Percentiles rank a stretch among this genome's conserved stretches.
These are phyloP conservation scores for Colletotrichum ledebouriae DNA, from an alignment of 2,329 filamentous ascomycete species.

Conservation along the genomic window DNA sequence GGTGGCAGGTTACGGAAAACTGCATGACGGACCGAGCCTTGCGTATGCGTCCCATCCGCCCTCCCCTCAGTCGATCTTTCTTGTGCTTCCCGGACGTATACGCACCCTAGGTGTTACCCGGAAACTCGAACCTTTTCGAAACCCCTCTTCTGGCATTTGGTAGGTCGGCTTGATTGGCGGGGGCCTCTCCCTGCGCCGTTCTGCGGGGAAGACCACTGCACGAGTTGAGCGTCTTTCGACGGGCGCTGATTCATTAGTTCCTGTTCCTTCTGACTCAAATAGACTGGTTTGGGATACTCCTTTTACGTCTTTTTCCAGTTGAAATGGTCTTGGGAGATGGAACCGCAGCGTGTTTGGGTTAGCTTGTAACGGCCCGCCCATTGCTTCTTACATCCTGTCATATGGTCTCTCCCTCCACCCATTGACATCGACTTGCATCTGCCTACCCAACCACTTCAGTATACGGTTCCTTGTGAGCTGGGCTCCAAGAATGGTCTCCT, in stretches of 20 bases:
- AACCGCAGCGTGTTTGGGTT: neutral
- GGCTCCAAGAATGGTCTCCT: neutral
- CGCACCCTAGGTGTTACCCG: conserved; percentile 22
- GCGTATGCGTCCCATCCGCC: neutral
- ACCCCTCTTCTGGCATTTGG: conserved; percentile 21
- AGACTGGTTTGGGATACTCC: neutral
- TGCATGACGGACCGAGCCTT: conserved; percentile 17
- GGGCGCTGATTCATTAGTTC: conserved; percentile 6
- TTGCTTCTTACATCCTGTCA: neutral
- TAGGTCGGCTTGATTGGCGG: conserved; percentile 1
- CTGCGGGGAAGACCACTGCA: conserved; percentile 29
- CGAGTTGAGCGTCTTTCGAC: conserved; percentile 20
- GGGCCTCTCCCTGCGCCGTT: conserved; percentile 15
- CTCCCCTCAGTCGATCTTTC: conserved; percentile 9
- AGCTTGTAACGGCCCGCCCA: neutral
- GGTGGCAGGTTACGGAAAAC: neutral
- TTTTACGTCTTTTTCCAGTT: neutral
- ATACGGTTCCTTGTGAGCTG: neutral
- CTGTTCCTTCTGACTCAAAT: conserved; percentile 6
- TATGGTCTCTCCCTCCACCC: neutral
- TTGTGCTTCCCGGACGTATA: neutral
- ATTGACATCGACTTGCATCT: neutral
- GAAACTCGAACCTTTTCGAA: conserved; percentile 37
- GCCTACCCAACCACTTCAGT: neutral
- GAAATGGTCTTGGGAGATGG: conserved; percentile 12